Percentiles rank a stretch among this genome's conserved stretches.
These are phyloP conservation scores for Crithidia expoeki DNA, from an alignment of 208 protist species.

Conservation along the genomic window DNA sequence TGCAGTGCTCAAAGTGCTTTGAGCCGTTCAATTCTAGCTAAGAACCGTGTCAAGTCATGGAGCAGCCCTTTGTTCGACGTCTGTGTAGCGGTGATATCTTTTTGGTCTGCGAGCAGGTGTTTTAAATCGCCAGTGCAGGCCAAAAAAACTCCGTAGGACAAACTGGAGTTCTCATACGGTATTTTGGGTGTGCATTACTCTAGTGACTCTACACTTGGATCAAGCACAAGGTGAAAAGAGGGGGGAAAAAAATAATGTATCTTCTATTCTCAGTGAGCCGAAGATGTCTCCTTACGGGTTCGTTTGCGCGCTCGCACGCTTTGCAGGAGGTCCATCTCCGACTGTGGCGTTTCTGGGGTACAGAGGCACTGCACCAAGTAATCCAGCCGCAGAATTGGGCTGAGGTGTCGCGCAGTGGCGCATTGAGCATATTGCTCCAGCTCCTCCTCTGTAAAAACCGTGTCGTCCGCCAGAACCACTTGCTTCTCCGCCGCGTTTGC, in stretches of 20 bases:
- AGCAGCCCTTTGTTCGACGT: too few relatives aligned
- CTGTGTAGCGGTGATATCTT: too few relatives aligned
- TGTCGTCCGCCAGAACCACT: slow-evolving; percentile 62
- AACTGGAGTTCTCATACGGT: too few relatives aligned
- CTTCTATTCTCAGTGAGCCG: not conserved
- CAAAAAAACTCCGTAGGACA: too few relatives aligned
- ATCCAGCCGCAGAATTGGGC: slow-evolving; percentile 56
- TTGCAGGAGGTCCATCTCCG: slow-evolving; percentile 33
- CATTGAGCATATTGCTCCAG: slow-evolving; percentile 38
- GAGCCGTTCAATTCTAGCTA: too few relatives aligned
- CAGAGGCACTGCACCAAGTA: slow-evolving; percentile 75
- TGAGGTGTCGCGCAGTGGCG: not conserved
- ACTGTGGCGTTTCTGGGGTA: slow-evolving; percentile 27
- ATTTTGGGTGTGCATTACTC: too few relatives aligned
- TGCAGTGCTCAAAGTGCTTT: too few relatives aligned
- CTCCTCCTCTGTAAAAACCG: slow-evolving; percentile 45
- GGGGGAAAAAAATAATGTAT: not conserved
- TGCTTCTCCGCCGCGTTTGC: not conserved
- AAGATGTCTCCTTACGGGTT: slow-evolving; percentile 8
- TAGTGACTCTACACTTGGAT: not conserved
- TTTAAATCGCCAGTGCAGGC: too few relatives aligned
- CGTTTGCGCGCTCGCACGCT: slow-evolving; percentile 28
- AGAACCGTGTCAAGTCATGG: too few relatives aligned
- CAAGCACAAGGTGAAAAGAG: not conserved
- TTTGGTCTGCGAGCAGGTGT: too few relatives aligned